Evolutionary conservation across 805 yeast genomes (phyloP).

Genomic region (Scheffersomyces coipomensis): DNA sequence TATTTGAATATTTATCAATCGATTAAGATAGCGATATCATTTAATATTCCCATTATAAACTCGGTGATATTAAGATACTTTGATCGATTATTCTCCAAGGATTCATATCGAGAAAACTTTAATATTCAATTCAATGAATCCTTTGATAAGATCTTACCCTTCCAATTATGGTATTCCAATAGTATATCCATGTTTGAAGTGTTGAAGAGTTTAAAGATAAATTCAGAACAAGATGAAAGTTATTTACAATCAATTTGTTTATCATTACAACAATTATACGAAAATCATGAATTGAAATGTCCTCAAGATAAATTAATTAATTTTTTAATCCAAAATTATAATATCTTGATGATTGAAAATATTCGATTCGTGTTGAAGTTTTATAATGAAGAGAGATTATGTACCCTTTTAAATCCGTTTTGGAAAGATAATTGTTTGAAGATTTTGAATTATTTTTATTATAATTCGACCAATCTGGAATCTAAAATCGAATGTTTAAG

Average conservation of each 20-base stretch:
- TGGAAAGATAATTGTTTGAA: constrained; percentile 51
- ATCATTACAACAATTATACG: constrained; percentile 30
- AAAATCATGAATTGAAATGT: constrained; percentile 35
- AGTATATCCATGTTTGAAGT: constrained; percentile 40
- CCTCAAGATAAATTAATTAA: constrained; percentile 41
- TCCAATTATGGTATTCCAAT: constrained; percentile 40
- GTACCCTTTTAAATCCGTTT: constrained; percentile 49
- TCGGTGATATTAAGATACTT: constrained; percentile 40
- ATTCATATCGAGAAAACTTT: constrained; percentile 13
- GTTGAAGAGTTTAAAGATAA: constrained; percentile 20
- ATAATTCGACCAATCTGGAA: constrained; percentile 12
- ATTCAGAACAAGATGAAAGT: constrained; percentile 24
- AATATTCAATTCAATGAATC: constrained; percentile 12
- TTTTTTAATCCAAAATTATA: constrained; percentile 38
- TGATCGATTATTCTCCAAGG: constrained; percentile 36
- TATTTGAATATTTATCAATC: constrained; percentile 31
- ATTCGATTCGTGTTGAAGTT: constrained; percentile 46
- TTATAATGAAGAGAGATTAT: constrained; percentile 48
- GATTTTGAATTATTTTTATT: constrained; percentile 46
- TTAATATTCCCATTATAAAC: constrained; percentile 37
- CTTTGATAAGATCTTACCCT: constrained; percentile 30
- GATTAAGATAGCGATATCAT: constrained; percentile 24
- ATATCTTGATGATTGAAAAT: constrained; percentile 32
- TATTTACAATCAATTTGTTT: constrained; percentile 34
- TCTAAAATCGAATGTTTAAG: constrained; percentile 30